phyloP scores from a whole-genome alignment of 495 filamentous ascomycete species.

The Neurospora sp. region DNA sequence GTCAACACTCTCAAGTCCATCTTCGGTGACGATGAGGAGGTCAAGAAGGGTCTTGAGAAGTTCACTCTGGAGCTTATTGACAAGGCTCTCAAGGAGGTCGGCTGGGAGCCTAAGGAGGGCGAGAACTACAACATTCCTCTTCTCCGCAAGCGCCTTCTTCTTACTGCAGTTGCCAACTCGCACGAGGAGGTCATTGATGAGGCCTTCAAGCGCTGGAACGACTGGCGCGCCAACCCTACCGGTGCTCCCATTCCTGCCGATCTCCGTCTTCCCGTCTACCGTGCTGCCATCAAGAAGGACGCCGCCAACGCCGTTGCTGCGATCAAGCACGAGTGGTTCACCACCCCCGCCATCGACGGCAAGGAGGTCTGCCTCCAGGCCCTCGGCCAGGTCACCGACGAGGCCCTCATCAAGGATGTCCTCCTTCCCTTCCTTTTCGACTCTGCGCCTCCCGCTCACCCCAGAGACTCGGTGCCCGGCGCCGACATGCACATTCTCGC shows the following conservation, averaged over 20 bases:
- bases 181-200: conserved; percentile 62
- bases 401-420: conserved; percentile 56
- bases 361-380: conserved; percentile 73
- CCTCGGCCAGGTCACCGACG: conserved; percentile 62
- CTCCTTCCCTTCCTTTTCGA: conserved; percentile 74
- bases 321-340: conserved; percentile 72
- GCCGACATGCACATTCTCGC: conserved; percentile 83
- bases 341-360: conserved; percentile 74
- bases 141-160: conserved; percentile 68
- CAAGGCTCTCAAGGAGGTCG: conserved; percentile 62
- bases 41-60: conserved; percentile 53
- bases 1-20: conserved; percentile 44
- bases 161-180: conserved; percentile 59
- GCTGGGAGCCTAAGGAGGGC: conserved; percentile 66
- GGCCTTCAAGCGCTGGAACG: conserved; percentile 62
- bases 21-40: conserved; percentile 43
- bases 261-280: conserved; percentile 70
- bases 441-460: conserved; percentile 46
- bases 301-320: conserved; percentile 51
- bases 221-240: conserved; percentile 56
- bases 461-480: conserved; percentile 30
- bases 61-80: conserved; percentile 63
- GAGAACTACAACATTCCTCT: conserved; percentile 78
- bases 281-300: conserved; percentile 61
- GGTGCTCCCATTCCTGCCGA: conserved; percentile 65